phyloP scores from a whole-genome alignment of 2,329 filamentous ascomycete genomes.

The Venturia aucupariae region DNA sequence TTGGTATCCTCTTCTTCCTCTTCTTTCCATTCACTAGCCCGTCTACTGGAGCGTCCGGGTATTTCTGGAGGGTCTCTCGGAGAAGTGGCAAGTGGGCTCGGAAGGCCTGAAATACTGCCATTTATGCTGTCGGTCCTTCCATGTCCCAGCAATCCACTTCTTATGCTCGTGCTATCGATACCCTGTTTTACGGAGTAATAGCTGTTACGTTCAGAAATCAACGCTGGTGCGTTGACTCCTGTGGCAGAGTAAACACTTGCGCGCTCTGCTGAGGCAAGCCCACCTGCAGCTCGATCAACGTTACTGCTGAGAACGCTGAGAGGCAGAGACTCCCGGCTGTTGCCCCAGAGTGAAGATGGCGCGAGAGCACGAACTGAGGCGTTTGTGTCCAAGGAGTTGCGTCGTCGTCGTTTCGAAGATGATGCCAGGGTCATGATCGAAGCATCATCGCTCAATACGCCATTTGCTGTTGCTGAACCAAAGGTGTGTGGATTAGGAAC shows the following conservation, averaged over 20 bases:
- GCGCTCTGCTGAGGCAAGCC: constrained; percentile 53
- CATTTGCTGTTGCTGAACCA: constrained; percentile 69
- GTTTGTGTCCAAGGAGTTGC: constrained; percentile 75
- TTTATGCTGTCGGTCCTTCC: constrained; percentile 72
- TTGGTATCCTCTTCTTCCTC: constrained; percentile 11
- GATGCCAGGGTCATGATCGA: constrained; percentile 79
- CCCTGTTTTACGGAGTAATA: constrained; percentile 58
- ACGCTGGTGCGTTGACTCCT: constrained; percentile 49
- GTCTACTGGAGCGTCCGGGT: constrained; percentile 16
- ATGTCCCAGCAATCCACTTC: constrained; percentile 66
- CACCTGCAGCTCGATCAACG: constrained; percentile 44
- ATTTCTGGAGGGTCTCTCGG: constrained; percentile 15
- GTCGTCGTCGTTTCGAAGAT: constrained; percentile 66
- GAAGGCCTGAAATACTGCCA: constrained; percentile 51
- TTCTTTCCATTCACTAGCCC: constrained; percentile 20
- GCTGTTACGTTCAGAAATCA: constrained; percentile 71
- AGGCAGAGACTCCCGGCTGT: constrained; percentile 69
- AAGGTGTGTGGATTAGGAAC: constrained; percentile 59
- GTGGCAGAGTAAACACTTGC: constrained; percentile 74
- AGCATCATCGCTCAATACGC: constrained; percentile 73
- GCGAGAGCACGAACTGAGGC: constrained; percentile 78
- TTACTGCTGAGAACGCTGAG: constrained; percentile 69
- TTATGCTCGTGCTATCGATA: constrained; percentile 63
- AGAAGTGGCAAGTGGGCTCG: constrained; percentile 17
- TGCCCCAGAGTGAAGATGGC: constrained; percentile 72